Percentiles rank a stretch among this genome's conserved stretches.
Evolutionary conservation across 352 stramenopile genomes (phyloP).

Genomic region (Sclerospora graminicola): DNA sequence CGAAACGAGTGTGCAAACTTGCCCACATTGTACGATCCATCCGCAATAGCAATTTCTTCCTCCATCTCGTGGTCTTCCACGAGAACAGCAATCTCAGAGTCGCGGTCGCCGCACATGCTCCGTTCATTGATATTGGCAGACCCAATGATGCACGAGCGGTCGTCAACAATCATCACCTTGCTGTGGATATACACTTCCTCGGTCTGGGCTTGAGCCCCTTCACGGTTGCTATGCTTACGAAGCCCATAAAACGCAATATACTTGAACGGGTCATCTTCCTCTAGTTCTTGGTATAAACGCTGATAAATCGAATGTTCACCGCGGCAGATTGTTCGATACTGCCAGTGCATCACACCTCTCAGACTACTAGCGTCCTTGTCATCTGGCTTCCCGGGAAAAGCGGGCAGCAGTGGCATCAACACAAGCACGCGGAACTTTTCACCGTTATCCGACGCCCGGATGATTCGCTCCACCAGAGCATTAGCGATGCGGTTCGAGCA

Average conservation of each 20-base stretch:
- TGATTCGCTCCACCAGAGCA: constrained; percentile 67
- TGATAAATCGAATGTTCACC: constrained; percentile 78
- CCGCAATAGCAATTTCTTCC: constrained; percentile 34
- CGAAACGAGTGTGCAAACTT: constrained; percentile 81
- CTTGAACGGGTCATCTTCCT: constrained; percentile 74
- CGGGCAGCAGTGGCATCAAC: constrained; percentile 73
- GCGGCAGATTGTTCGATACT: constrained; percentile 80
- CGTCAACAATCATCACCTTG: constrained; percentile 88
- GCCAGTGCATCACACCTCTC: constrained; percentile 81
- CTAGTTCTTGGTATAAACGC: constrained; percentile 62
- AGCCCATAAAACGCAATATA: constrained; percentile 84
- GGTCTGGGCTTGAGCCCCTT: constrained; percentile 34
- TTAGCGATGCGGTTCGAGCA: constrained; percentile 80
- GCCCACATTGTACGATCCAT: constrained; percentile 39
- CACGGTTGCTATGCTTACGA: constrained; percentile 39
- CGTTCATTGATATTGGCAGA: constrained; percentile 85
- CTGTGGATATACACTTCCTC: constrained; percentile 86
- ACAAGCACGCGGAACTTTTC: constrained; percentile 82
- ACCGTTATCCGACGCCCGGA: constrained; percentile 64
- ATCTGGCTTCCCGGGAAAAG: constrained; percentile 67
- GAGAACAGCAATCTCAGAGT: constrained; percentile 81
- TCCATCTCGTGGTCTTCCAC: constrained; percentile 75
- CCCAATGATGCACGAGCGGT: constrained; percentile 68
- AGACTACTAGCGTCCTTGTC: constrained; percentile 77
- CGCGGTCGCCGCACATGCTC: constrained; percentile 77